Base-by-base conservation (phyloP, 352 stramenopile species). In the Phytophthora cryptogea region DNA sequence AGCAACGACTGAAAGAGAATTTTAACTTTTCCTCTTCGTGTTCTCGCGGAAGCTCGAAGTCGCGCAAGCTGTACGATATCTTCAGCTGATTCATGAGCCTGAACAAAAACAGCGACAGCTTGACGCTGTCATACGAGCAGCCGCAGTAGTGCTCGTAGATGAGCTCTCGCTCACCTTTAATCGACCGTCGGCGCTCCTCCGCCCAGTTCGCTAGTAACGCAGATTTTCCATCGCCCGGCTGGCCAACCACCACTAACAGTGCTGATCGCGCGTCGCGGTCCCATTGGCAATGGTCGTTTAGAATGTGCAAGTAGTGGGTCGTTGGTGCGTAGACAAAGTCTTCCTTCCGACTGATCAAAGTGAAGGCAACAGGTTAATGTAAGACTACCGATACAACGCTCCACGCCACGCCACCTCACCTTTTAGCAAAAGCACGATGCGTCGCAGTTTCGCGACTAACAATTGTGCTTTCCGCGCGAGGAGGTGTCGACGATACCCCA, bases 1-100 rank as follows among this genome's bases (percentile, higher is more conserved):
- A 73, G 44, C 86, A 94, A 7, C 86, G 76, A 20, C 63, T 80
- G 17, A 94, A 83, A 0, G 86, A 92, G 20, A 93, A 94, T 58
- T 92, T 92, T 59, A 94, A 76, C 54, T 93, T 92, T 48, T 94
- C 83, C 55, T 94, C 86, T 39, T 94, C 83, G 57, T 92, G 76
- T 26, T 92, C 83, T 27, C 66, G 78, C 9, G 83, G 83, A 6
- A 93, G 68, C 48, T 94, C 86, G 48, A 94, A 94, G 23, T 94
- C 86, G 0, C 76, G 72, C n/a, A 94, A 74, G 7, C 45, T 73
- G 40, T 86, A 90, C 17, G 78, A 82, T 17, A 78, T 68, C 37
- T 90, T 90, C 59, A 94, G 70, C 54, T 92, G 76, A 45, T 78
- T 73, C 82, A 94, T 93, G 52, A 92, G 79, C 26, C 86, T 78